Evolutionary conservation across 371 early-diverging fungal genomes (phyloP).

Genomic region (Saksenaea oblongispora): DNA sequence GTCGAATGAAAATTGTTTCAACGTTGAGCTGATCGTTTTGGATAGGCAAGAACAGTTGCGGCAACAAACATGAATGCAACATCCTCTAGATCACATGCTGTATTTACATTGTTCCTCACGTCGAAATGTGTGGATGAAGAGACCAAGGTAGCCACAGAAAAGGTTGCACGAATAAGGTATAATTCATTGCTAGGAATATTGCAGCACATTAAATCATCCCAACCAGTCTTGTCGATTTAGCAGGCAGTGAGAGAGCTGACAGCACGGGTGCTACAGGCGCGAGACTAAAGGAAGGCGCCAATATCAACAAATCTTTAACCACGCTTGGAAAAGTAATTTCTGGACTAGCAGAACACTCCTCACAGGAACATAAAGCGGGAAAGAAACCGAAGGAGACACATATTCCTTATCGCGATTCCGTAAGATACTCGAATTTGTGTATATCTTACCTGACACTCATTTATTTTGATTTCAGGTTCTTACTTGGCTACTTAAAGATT

Average conservation of each 20-base stretch:
- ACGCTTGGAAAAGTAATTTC: conserved; percentile 97
- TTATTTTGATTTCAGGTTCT: conserved; percentile 40
- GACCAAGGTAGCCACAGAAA: conserved; percentile 65
- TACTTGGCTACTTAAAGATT: conserved; percentile 93
- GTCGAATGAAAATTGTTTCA: conserved; percentile 21
- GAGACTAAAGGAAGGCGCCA: conserved; percentile 96
- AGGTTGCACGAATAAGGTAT: conserved; percentile 68
- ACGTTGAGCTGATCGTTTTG: background rate
- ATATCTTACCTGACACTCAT: background rate
- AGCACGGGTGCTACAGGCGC: conserved; percentile 93
- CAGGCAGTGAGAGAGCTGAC: conserved; percentile 95
- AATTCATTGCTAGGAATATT: background rate
- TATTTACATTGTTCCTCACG: conserved; percentile 84
- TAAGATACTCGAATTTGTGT: conserved; percentile 20
- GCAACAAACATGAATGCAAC: conserved; percentile 96
- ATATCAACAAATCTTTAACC: conserved; percentile 95
- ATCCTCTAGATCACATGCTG: conserved; percentile 92
- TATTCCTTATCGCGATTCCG: conserved; percentile 86
- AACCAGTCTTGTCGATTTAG: conserved; percentile 78
- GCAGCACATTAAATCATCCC: background rate
- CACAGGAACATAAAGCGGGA: conserved; percentile 26
- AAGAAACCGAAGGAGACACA: conserved; percentile 51
- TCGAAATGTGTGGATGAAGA: conserved; percentile 56
- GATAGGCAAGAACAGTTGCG: conserved; percentile 82
- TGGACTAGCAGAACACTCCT: conserved; percentile 75